These are phyloP conservation scores for Termitomyces eurrhizus DNA, from an alignment of 768 basidiomycete species.

Conservation along the genomic window DNA sequence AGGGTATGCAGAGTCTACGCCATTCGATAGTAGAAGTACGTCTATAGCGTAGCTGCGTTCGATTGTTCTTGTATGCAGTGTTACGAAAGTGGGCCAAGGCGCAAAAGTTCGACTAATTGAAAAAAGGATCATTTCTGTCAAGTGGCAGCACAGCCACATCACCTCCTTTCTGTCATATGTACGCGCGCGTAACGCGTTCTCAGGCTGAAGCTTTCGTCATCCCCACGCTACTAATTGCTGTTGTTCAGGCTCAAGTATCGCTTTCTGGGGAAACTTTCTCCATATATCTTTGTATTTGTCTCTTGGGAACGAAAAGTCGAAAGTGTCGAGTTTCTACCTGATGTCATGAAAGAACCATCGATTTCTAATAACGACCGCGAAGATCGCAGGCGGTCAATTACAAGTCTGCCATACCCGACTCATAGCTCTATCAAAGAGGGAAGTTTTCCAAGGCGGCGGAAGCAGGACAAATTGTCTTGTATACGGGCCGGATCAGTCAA, in stretches of 20 bases:
- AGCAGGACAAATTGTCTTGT: neutral
- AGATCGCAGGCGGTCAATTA: constrained; percentile 4
- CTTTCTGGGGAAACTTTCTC: neutral
- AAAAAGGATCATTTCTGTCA: neutral
- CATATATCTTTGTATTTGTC: neutral
- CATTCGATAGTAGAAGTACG: neutral
- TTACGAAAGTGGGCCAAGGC: neutral
- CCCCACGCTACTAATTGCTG: neutral
- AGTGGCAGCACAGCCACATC: neutral
- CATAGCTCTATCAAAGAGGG: neutral
- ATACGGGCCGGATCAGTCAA: neutral
- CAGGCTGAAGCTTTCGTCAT: neutral
- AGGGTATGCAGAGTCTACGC: neutral
- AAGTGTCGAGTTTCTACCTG: neutral
- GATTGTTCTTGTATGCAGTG: neutral
- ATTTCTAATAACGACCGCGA: constrained; percentile 12
- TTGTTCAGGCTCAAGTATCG: neutral
- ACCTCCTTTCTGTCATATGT: neutral
- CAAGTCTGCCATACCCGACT: constrained; percentile 3
- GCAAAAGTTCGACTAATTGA: neutral
- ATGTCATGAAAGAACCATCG: constrained; percentile 14
- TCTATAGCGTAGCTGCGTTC: neutral
- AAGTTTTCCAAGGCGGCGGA: neutral
- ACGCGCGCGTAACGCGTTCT: neutral
- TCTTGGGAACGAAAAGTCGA: neutral